phyloP scores from a whole-genome alignment of 768 basidiomycete genomes.

The Termitomyces sp. region DNA sequence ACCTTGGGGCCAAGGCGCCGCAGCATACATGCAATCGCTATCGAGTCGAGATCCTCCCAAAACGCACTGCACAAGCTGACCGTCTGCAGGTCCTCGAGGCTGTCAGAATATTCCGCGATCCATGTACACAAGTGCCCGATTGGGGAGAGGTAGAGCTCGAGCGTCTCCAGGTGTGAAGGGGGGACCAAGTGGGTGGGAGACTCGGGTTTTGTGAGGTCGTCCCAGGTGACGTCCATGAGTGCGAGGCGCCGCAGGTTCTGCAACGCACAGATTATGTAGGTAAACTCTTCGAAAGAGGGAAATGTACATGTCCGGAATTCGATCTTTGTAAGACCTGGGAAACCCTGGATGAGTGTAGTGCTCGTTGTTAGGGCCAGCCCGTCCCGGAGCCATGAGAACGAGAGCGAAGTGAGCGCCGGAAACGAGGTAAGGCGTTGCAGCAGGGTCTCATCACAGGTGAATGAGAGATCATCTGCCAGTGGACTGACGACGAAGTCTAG shows the following conservation, averaged over 20 bases:
- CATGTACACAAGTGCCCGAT: constrained; percentile 18
- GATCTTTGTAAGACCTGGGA: constrained; percentile 18
- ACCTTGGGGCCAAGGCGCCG: constrained; percentile 19
- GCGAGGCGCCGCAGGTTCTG: constrained; percentile 16
- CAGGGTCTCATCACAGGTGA: constrained; percentile 10
- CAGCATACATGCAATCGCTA: constrained; percentile 21
- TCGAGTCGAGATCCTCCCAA: constrained; percentile 19
- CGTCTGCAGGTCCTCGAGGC: constrained; percentile 10
- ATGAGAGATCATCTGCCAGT: not conserved
- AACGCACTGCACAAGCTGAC: constrained; percentile 17
- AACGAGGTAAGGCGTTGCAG: constrained; percentile 12
- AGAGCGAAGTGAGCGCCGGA: constrained; percentile 13
- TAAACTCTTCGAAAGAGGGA: constrained; percentile 17
- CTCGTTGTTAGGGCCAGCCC: constrained; percentile 9
- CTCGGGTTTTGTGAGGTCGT: constrained; percentile 9
- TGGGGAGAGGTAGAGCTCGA: constrained; percentile 19
- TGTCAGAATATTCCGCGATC: constrained; percentile 14
- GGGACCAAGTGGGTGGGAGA: constrained; percentile 2
- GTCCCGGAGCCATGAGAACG: constrained; percentile 15
- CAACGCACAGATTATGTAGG: constrained; percentile 18
- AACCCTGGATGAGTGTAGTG: constrained; percentile 10
- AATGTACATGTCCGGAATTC: constrained; percentile 24
- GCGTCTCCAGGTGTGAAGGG: constrained; percentile 15
- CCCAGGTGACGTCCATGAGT: constrained; percentile 22
- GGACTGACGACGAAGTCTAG: not conserved